Percentiles rank a stretch among this genome's conserved stretches.
phyloP scores from a whole-genome alignment of 352 stramenopile genomes.

The Thalassiosira livingstoniorum region DNA sequence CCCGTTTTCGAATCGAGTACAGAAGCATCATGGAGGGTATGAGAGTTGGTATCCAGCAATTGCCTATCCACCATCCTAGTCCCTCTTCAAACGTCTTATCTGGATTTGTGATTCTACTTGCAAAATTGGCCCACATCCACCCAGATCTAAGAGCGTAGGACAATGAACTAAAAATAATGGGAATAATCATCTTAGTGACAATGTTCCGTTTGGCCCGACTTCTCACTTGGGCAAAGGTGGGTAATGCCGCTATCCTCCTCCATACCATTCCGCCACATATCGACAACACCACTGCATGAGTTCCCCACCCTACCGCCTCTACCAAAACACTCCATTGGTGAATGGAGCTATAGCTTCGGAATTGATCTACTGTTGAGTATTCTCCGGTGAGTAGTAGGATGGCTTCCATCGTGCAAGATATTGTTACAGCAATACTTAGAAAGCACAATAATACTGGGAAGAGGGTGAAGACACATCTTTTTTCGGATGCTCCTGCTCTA shows the following conservation, averaged over 20 bases:
- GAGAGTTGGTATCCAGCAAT: slow-evolving; percentile 66
- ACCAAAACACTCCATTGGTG: slow-evolving; percentile 57
- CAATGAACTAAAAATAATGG: slow-evolving; percentile 63
- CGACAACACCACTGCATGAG: slow-evolving; percentile 56
- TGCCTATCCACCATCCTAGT: slow-evolving; percentile 69
- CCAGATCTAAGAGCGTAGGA: slow-evolving; percentile 57
- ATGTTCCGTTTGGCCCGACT: slow-evolving; percentile 40
- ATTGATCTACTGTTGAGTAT: slow-evolving; percentile 40
- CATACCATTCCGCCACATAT: slow-evolving; percentile 57
- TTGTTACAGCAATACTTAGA: slow-evolving; percentile 35
- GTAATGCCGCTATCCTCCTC: slow-evolving; percentile 42
- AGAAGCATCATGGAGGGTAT: slow-evolving; percentile 64
- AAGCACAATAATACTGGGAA: slow-evolving; percentile 42
- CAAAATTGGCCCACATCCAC: slow-evolving; percentile 60
- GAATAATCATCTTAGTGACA: slow-evolving; percentile 65
- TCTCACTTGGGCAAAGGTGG: slow-evolving; percentile 48
- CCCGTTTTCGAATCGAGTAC: slow-evolving; percentile 75
- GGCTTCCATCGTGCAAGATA: slow-evolving; percentile 44
- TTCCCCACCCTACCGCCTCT: slow-evolving; percentile 57
- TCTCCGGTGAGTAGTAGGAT: slow-evolving; percentile 30
- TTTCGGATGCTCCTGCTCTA: slow-evolving; percentile 27
- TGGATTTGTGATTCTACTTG: slow-evolving; percentile 30
- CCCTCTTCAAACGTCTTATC: slow-evolving; percentile 40
- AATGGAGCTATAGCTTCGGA: slow-evolving; percentile 34
- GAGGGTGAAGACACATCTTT: slow-evolving; percentile 29